Conservation (phyloP, 352 stramenopile genomes). For the Thalassiosira ordinaria region DNA sequence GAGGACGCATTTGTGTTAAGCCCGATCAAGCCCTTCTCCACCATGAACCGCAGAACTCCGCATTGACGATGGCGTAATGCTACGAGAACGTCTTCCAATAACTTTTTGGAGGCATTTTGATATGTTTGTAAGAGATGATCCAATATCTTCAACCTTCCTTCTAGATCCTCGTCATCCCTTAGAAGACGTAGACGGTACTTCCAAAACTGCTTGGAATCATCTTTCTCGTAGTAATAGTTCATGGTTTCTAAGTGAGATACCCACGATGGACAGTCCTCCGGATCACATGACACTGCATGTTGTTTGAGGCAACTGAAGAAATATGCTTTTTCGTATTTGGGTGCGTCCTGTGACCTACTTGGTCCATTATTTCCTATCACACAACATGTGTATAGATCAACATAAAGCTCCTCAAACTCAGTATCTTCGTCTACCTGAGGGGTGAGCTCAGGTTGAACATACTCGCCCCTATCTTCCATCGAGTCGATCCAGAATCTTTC, state of each 20-base stretch:
- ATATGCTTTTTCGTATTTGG: too few relatives aligned
- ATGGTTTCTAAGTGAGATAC: background rate
- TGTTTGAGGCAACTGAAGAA: background rate
- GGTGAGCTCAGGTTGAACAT: background rate
- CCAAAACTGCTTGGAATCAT: background rate
- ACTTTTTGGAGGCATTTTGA: background rate
- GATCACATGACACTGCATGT: background rate
- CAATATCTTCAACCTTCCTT: background rate
- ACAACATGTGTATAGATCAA: background rate
- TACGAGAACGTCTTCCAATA: too few relatives aligned
- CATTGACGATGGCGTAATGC: slow-evolving; percentile 3
- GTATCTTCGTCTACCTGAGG: background rate
- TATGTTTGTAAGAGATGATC: background rate
- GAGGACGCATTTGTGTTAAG: slow-evolving; percentile 14
- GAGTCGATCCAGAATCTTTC: background rate
- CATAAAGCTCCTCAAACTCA: background rate
- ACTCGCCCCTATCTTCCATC: background rate
- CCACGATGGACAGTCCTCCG: background rate
- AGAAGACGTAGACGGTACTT: background rate
- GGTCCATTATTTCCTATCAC: background rate
- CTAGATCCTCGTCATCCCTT: background rate
- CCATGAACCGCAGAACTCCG: slow-evolving; percentile 15
- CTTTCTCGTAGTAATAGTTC: background rate
- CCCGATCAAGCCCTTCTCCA: slow-evolving; percentile 3
- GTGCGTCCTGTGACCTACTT: too few relatives aligned